phyloP scores from a whole-genome alignment of 108 stramenopile genomes.

The Conticribra guillardii region DNA sequence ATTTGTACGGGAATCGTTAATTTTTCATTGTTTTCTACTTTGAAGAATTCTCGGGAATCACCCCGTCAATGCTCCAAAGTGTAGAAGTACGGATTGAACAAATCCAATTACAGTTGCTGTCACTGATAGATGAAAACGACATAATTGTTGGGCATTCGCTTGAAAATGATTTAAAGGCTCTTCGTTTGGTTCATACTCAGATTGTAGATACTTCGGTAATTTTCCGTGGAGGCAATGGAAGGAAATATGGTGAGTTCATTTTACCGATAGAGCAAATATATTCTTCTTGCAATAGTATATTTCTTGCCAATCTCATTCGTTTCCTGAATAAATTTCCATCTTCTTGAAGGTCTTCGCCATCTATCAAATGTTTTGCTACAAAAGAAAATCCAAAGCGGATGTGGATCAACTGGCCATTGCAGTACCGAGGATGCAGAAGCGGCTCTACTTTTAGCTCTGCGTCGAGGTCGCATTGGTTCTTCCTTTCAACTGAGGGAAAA shows the following conservation, averaged over 20 bases:
- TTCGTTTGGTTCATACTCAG: slow-evolving; percentile 69
- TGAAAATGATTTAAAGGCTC: slow-evolving; percentile 90
- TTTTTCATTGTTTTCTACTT: neutral
- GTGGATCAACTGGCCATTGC: slow-evolving; percentile 60
- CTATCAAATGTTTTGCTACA: slow-evolving; percentile 60
- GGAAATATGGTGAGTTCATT: slow-evolving; percentile 61
- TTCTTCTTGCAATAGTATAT: neutral
- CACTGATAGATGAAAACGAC: slow-evolving; percentile 63
- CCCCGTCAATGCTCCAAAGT: slow-evolving; percentile 57
- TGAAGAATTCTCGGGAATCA: slow-evolving; percentile 74
- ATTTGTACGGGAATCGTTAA: neutral
- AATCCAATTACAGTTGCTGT: slow-evolving; percentile 78
- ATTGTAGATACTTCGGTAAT: slow-evolving; percentile 87
- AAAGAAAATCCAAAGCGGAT: slow-evolving; percentile 61
- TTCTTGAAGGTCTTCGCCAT: slow-evolving; percentile 56
- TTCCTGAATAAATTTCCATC: neutral
- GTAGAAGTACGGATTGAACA: slow-evolving; percentile 68
- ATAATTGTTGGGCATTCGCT: slow-evolving; percentile 92
- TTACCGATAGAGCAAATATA: neutral
- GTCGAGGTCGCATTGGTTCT: slow-evolving; percentile 62
- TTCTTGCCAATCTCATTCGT: neutral
- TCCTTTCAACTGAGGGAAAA: slow-evolving; percentile 59
- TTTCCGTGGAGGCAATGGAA: slow-evolving; percentile 64
- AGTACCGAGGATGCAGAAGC: slow-evolving; percentile 82
- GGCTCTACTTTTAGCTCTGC: slow-evolving; percentile 68